Conservation (phyloP, 805 yeast species). For the Saccharomycopsis malanga region DNA sequence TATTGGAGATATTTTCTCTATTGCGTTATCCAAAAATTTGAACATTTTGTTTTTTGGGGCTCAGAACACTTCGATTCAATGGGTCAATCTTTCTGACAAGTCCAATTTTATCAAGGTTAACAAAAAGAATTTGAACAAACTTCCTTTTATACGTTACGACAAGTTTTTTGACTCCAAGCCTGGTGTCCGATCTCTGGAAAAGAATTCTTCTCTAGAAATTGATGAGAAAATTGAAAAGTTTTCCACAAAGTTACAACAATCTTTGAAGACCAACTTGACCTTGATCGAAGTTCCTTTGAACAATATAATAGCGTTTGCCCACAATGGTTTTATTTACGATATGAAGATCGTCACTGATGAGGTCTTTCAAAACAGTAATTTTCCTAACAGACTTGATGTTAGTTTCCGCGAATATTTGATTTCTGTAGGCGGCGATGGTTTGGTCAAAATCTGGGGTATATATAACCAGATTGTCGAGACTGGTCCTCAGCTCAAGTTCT, state of each 20-base stretch:
- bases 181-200: slow-evolving; percentile 65
- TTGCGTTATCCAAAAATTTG: slow-evolving; percentile 56
- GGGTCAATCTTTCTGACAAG: slow-evolving; percentile 41
- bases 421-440: slow-evolving; percentile 89
- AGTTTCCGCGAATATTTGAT: slow-evolving; percentile 36
- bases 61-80: slow-evolving; percentile 83
- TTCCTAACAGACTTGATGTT: slow-evolving; percentile 15
- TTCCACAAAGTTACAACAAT: slow-evolving; percentile 14
- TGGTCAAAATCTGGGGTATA: slow-evolving; percentile 72
- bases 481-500: slow-evolving; percentile 23
- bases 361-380: slow-evolving; percentile 20
- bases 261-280: slow-evolving; percentile 21
- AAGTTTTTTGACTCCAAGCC: slow-evolving; percentile 76
- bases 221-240: slow-evolving; percentile 17
- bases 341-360: slow-evolving; percentile 24
- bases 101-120: slow-evolving; percentile 22
- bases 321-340: slow-evolving; percentile 82
- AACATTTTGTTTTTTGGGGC: slow-evolving; percentile 77
- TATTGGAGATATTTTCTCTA: slow-evolving; percentile 88
- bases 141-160: slow-evolving; percentile 67
- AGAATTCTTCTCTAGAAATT: slow-evolving; percentile 24
- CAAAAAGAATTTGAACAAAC: slow-evolving; percentile 29
- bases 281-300: slow-evolving; percentile 61
- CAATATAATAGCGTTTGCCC: slow-evolving; percentile 75
- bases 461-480: slow-evolving; percentile 23